These are phyloP conservation scores for Trichosporon ovoides DNA, from an alignment of 1,284 basidiomycete species.

Conservation along the genomic window DNA sequence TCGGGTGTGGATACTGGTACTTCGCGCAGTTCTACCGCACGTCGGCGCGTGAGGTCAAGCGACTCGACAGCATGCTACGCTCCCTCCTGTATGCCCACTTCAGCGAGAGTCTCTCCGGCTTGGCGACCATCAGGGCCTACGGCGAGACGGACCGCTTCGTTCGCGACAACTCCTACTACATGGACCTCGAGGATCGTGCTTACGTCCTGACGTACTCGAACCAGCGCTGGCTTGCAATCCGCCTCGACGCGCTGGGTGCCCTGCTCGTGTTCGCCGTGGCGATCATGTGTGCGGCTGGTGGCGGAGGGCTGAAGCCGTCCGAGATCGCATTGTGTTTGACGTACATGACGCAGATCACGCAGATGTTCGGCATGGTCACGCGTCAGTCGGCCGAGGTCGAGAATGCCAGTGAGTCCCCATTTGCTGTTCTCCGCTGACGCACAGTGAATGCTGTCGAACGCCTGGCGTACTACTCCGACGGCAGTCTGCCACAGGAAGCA, in stretches of 20 bases:
- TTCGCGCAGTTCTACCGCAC: conserved; percentile 65
- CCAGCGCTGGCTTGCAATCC: conserved; percentile 65
- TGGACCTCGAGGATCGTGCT: conserved; percentile 69
- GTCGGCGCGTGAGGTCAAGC: conserved; percentile 66
- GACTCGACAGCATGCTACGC: conserved; percentile 60
- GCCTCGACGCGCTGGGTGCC: conserved; percentile 69
- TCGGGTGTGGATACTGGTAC: conserved; percentile 35
- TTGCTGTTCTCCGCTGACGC: background rate
- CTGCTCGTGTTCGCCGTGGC: conserved; percentile 62
- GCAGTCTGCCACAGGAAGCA: conserved; percentile 58
- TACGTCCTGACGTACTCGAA: conserved; percentile 51
- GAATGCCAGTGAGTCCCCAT: conserved; percentile 44
- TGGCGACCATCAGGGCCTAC: conserved; percentile 70
- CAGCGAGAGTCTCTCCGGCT: conserved; percentile 67
- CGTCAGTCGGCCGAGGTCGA: conserved; percentile 62
- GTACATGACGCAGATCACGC: conserved; percentile 53
- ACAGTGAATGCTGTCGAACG: conserved; percentile 65
- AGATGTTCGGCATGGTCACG: conserved; percentile 55
- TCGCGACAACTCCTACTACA: conserved; percentile 61
- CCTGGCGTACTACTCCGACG: conserved; percentile 59
- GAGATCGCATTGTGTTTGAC: conserved; percentile 69
- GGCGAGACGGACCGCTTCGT: conserved; percentile 62
- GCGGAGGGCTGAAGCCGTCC: conserved; percentile 58
- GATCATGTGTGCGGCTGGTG: conserved; percentile 47
- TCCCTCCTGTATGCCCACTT: conserved; percentile 73